phyloP scores from a whole-genome alignment of 805 yeast genomes.

The Kluyveromyces wickerhamii region DNA sequence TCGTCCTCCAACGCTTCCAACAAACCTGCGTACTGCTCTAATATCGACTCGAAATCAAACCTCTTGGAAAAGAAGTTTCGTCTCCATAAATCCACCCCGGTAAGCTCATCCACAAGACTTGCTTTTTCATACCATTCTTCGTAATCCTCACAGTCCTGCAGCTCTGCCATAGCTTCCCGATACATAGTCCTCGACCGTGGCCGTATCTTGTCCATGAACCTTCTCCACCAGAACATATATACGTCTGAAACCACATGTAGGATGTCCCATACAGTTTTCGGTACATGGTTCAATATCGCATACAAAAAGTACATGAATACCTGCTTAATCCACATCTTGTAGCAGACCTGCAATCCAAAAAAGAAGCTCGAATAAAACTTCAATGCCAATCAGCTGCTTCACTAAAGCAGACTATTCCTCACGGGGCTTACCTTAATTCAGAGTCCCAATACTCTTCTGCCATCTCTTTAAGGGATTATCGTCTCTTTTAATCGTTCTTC shows the following conservation, averaged over 20 bases:
- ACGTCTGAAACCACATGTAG: constrained; percentile 37
- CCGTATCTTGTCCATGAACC: constrained; percentile 20
- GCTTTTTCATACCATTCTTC: constrained; percentile 64
- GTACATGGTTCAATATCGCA: constrained; percentile 32
- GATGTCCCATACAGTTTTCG: constrained; percentile 35
- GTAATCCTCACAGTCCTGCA: constrained; percentile 47
- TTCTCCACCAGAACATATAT: constrained; percentile 33
- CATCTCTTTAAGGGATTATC: no score
- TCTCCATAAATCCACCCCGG: constrained; percentile 61
- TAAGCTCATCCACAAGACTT: constrained; percentile 39
- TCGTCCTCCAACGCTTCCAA: constrained; percentile 47
- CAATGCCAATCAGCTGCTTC: no score
- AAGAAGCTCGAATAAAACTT: no score
- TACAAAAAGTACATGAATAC: constrained; percentile 22
- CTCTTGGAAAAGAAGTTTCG: constrained; percentile 73
- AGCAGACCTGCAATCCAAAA: no score
- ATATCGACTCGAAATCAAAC: constrained; percentile 77
- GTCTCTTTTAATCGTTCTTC: no score
- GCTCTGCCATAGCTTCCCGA: constrained; percentile 39
- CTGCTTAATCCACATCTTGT: constrained; percentile 9
- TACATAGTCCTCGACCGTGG: constrained; percentile 26
- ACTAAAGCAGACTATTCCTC: no score
- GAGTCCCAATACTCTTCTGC: no score
- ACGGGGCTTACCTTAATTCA: no score
- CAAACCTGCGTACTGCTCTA: constrained; percentile 60